Evolutionary conservation across 306 rosid species (phyloP), one percentile per base, ranked within the genome.

Genomic region (Sindora glabra): DNA sequence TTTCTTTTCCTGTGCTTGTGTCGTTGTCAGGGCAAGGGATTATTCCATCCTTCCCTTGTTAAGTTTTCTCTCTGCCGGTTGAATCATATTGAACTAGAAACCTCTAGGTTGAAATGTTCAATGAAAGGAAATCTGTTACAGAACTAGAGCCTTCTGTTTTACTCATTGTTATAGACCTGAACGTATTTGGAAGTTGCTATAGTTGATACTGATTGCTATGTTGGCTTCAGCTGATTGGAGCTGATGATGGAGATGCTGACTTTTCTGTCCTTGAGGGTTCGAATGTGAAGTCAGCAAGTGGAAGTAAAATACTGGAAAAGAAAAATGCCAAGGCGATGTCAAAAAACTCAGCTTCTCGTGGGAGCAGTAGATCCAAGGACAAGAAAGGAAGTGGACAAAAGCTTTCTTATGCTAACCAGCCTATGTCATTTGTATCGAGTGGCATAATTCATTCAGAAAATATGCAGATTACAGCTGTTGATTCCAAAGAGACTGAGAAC

Each of bases 341-440:
- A 0, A 82, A 72, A 60, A 38, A 25, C 59, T 62, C 84, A 33
- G 74, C 77, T 42, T 70, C 27, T 39, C 75, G 32, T 10, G 74
- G 77, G 58, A 81, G 70, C 42, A 49, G 73, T 37, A 80, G 74
- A 70, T 33, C 49, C 37, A 76, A 65, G 64, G 89, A 83, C 76
- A 81, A 67, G 65, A 77, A 47, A 53, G 65, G 59, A 68, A 75
- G 76, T 36, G 78, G 72, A 18, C 78, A 67, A 50, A 78, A 74
- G 62, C 64, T 29, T 61, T 77, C 81, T 8, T 92, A 79, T 66
- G 88, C 87, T 5, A 71, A 73, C 52, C 87, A 78, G 53, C 98
- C 95, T 0, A 77, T 92, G 64, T 92, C 89, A 24, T 92, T 92
- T 69, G 74, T 92, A 18, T 78, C 96, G 3, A 81, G 86, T 60